Percentiles rank a stretch among this genome's conserved stretches.
phyloP scores from a whole-genome alignment of 1,284 basidiomycete genomes.

The Trametes hirsuta region DNA sequence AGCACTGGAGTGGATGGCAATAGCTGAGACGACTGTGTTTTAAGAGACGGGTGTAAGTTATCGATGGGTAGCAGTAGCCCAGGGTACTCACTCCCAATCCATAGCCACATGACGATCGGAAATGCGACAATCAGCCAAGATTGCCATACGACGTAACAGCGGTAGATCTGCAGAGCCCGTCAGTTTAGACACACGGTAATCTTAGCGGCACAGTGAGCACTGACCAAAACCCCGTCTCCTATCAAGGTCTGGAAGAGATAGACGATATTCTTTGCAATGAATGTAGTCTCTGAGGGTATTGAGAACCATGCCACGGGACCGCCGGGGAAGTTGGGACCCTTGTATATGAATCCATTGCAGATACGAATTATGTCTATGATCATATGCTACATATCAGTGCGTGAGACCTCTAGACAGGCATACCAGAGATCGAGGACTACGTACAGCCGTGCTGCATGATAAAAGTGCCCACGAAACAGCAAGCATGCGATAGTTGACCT shows the following conservation, averaged over 20 bases:
- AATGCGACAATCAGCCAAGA: slow-evolving; percentile 22
- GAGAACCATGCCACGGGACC: slow-evolving; percentile 28
- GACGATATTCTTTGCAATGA: slow-evolving; percentile 28
- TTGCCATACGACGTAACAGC: slow-evolving; percentile 31
- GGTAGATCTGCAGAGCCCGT: slow-evolving; percentile 24
- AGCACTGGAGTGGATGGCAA: slow-evolving; percentile 6
- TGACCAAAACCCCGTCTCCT: slow-evolving; percentile 27
- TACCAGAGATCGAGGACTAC: not conserved
- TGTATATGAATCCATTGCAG: slow-evolving; percentile 27
- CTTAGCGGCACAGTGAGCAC: not conserved
- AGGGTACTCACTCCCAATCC: not conserved
- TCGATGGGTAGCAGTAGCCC: not conserved
- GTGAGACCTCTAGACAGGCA: not conserved
- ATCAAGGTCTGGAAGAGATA: slow-evolving; percentile 29
- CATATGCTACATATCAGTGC: slow-evolving; percentile 23
- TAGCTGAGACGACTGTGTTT: not conserved
- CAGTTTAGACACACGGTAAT: not conserved
- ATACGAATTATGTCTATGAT: slow-evolving; percentile 27
- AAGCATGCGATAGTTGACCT: slow-evolving; percentile 13
- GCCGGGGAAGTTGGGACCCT: slow-evolving; percentile 24
- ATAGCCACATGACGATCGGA: slow-evolving; percentile 14
- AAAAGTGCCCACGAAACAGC: slow-evolving; percentile 13
- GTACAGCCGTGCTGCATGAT: slow-evolving; percentile 15
- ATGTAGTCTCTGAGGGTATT: slow-evolving; percentile 23
- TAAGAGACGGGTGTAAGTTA: too few relatives aligned